Base-by-base conservation (phyloP, 140 eudicot species). In the Oenanthe javanica region DNA sequence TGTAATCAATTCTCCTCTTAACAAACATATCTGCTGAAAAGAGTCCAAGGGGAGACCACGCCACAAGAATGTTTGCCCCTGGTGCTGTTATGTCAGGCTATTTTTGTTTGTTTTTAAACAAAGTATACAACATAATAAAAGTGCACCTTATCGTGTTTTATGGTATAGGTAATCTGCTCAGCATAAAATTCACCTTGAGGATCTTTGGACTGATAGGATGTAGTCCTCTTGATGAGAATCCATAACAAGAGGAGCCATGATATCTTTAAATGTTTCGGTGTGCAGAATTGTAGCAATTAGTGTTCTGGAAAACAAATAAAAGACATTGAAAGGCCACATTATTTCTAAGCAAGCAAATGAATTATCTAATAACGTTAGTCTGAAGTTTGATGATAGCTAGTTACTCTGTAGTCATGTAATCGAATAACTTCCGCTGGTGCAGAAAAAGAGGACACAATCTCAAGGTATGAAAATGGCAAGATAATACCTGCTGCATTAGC, bases 61-160 rank as follows among this genome's bases (percentile, higher is more conserved):
- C 90, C 6, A 84, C 90, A 2, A 87, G 88, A 59, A 87, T 87
- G 54, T 73, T 80, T 10, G 83, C 86, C 1, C 90, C 90, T 2
- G 90, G 90, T 74, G 78, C 78, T n/a, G 78, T 74, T 74, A 74
- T 74, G 13, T 74, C 78, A 1, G 78, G 59, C 78, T 74, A 40
- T 74, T 47, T 31, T 72, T 72, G 51, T 40, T 40, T 43, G 14
- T 9, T 72, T 43, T 40, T 8, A 72, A 13, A 27, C 50, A 74
- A 74, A 9, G 51, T 46, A 46, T 21, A 47, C 4, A 8, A 46
- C 31, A n/a, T 6, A 23, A 4, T 12, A 74, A n/a, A 31, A 4
- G 4, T 23, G 38, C 40, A 74, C 18, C n/a, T 9, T 74, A 43
- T 3, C 11, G 4, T 43, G 21, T 21, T 13, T 6, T 18, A 13